Evolutionary conservation across 108 stramenopile genomes (phyloP), one percentile per base, ranked within the genome.

Genomic region (Skeletonema grethae): DNA sequence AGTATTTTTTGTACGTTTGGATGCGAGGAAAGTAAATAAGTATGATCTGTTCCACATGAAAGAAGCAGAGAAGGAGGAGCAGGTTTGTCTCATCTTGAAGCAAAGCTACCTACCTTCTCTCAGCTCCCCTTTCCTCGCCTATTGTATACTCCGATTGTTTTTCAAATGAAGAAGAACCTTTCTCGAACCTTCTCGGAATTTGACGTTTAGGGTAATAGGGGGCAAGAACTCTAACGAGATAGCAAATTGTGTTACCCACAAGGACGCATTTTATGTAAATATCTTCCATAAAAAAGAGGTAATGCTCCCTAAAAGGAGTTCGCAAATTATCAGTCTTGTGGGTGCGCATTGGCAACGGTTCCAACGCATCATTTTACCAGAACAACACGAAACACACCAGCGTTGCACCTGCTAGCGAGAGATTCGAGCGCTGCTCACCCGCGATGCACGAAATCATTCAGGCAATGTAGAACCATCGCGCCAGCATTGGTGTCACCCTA

Each of bases 401-500:
- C 12, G 25, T 28, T 39, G 38, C 38, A 39, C 38, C 12, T 2
- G 0, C 38, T 4, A 4, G 41, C 41, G 15, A 43, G 41, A n/a
- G 41, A 43, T 43, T 43, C 41, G 41, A 43, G 41, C 41, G 41
- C 13, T n/a, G 15, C 3, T 43, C 41, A 15, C 41, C 38, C 41
- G 41, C 50, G 22, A 53, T n/a, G 50, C 50, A 53, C 50, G 50
- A 53, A 53, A 53, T 22, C 22, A 22, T 22, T 53, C 7, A n/a
- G 4, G 18, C 46, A 20, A 48, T n/a, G n/a, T 12, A 48, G 1
- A 5, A 20, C 20, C 50, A 9, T 2, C 50, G 50, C 50, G 46
- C 46, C 46, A 20, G 50, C 50, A 53, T 53, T 53, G 50, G 50
- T 53, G 50, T 53, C 50, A 53, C 24, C 24, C 8, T 53, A 53